These are phyloP conservation scores for Didymellaceae sp. DNA, from an alignment of 2,329 filamentous ascomycete species.

Conservation along the genomic window DNA sequence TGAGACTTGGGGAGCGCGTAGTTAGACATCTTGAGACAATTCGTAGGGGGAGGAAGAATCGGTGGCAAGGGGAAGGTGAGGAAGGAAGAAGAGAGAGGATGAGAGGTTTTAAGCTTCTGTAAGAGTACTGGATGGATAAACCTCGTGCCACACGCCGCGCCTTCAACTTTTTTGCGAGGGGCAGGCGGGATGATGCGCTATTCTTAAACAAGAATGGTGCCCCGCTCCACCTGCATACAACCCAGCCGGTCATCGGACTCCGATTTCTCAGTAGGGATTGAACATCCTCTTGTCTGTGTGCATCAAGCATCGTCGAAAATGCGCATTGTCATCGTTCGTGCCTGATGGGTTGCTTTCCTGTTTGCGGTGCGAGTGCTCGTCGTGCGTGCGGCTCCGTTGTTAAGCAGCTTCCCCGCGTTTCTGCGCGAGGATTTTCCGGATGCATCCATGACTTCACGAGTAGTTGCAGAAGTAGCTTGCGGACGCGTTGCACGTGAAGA, in stretches of 20 bases:
- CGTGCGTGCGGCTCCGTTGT: slow-evolving; percentile 9
- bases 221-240: slow-evolving; percentile 17
- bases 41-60: slow-evolving; percentile 5
- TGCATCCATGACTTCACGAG: slow-evolving; percentile 17
- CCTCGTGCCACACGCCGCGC: slow-evolving; percentile 19
- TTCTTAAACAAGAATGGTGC: slow-evolving; percentile 24
- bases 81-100: slow-evolving; percentile 3
- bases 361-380: slow-evolving; percentile 3
- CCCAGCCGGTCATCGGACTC: slow-evolving; percentile 36
- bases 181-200: slow-evolving; percentile 23
- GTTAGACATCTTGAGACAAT: slow-evolving; percentile 46
- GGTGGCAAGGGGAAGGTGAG: background rate
- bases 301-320: background rate
- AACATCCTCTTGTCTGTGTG: background rate
- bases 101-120: slow-evolving; percentile 23
- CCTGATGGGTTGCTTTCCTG: slow-evolving; percentile 7
- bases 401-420: slow-evolving; percentile 10
- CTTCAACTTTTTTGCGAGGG: slow-evolving; percentile 37
- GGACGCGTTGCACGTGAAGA: background rate
- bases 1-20: slow-evolving; percentile 72
- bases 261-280: slow-evolving; percentile 11
- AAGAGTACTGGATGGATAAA: slow-evolving; percentile 21
- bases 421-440: slow-evolving; percentile 16
- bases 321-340: background rate
- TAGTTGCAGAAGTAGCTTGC: background rate